Evolutionary conservation across 768 basidiomycete species (phyloP), one percentile per base, ranked within the genome.

Genomic region (Trichaptum fuscoviolaceum): DNA sequence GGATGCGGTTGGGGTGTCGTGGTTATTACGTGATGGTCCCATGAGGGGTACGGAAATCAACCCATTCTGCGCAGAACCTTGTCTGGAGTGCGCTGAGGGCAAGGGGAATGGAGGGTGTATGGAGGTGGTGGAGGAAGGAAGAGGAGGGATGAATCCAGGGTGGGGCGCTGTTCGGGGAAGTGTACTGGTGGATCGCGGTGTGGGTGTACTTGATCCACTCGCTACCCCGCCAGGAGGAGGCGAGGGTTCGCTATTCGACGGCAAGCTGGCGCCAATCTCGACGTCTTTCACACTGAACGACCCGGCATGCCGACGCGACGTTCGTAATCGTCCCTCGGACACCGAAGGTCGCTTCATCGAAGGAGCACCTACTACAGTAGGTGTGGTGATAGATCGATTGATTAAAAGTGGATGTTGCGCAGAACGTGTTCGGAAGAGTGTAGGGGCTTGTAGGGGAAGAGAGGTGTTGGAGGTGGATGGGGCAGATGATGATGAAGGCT

Each of bases 211-310:
- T 57, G 67, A 63, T n/a, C 68, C 42, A 65, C 69, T n/a, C 61
- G 65, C 30, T 61, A 87, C 83, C 4, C 85, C 83, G 17, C 82
- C 79, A 52, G 86, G 84, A 57, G 83, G 76, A 12, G 70, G 71
- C 1, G 72, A 76, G 2, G 75, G 73, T 1, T 78, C 66, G 59
- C 87, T 84, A 69, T 85, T 85, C n/a, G 88, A 89, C 8, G 92
- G 90, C 63, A 92, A 74, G 65, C 85, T 81, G 76, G 89, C 93
- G 57, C 95, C 95, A 63, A 92, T 87, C 73, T 96, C 90, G 7
- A 96, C 91, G 74, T 97, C 95, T 73, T 93, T 91, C 26, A 84
- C 88, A 68, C 95, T 96, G 79, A 96, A 98, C 3, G 95, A 96
- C n/a, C 95, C 95, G 6, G 92, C 95, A 75, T 96, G 92, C 42